Percentiles rank a stretch among this genome's conserved stretches.
Conservation (phyloP, 768 basidiomycete genomes). For the Kwoniella heveanensis region DNA sequence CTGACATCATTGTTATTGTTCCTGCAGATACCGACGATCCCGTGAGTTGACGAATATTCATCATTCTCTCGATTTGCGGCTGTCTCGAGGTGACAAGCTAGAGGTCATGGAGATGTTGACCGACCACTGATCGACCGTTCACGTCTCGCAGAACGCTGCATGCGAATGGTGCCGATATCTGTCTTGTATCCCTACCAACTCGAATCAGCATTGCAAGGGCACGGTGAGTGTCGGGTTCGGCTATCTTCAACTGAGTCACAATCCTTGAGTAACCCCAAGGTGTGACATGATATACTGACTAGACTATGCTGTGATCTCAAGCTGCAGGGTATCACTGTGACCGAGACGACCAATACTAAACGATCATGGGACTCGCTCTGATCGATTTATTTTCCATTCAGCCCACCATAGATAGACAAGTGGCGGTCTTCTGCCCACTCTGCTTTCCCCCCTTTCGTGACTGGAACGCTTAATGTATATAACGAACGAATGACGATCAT, state of each 20-base stretch:
- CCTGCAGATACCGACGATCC: constrained; percentile 45
- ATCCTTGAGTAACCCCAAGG: too few species aligned
- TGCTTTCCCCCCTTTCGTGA: too few species aligned
- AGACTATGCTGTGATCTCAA: background rate
- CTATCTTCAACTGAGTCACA: too few species aligned
- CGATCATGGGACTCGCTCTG: constrained; percentile 32
- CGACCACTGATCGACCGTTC: background rate
- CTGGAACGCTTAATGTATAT: too few species aligned
- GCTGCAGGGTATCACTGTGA: constrained; percentile 33
- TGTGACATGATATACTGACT: background rate
- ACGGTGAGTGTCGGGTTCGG: constrained; percentile 43
- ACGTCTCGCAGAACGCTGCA: constrained; percentile 69
- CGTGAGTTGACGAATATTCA: constrained; percentile 8
- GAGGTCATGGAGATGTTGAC: too few species aligned
- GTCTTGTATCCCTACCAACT: constrained; percentile 78
- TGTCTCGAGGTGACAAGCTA: too few species aligned
- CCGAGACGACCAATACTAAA: constrained; percentile 19
- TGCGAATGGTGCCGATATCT: constrained; percentile 78
- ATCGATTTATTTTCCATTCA: too few species aligned
- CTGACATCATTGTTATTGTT: too few species aligned
- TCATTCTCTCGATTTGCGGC: too few species aligned
- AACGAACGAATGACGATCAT: too few species aligned
- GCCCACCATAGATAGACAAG: too few species aligned
- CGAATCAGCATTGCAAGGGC: constrained; percentile 57
- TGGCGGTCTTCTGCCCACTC: too few species aligned